Evolutionary conservation across 2,329 filamentous ascomycete genomes (phyloP).

Genomic region (Karstenula rhodostoma): DNA sequence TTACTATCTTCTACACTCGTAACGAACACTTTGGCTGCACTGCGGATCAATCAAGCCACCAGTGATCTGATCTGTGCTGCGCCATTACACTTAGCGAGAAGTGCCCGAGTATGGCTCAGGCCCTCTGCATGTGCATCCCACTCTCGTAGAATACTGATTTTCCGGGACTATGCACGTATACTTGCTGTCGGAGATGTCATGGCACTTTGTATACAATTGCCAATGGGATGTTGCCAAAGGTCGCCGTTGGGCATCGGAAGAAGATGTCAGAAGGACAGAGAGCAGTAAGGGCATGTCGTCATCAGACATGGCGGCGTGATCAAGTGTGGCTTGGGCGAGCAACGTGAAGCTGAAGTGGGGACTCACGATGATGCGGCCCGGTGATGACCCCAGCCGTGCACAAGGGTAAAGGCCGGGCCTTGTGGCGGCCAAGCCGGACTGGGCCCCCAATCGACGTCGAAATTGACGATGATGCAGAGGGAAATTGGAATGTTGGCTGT

Average conservation of each 20-base stretch:
- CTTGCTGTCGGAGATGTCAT: too few relatives aligned
- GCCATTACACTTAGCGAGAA: too few relatives aligned
- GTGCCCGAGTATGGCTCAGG: too few relatives aligned
- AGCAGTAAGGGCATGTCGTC: constrained; percentile 11
- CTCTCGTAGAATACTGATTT: too few relatives aligned
- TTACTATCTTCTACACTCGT: too few relatives aligned
- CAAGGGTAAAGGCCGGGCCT: neutral
- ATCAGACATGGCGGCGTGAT: constrained; percentile 6
- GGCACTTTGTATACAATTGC: neutral
- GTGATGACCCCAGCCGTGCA: neutral
- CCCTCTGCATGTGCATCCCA: too few relatives aligned
- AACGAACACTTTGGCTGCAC: too few relatives aligned
- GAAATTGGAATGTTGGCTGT: constrained; percentile 1
- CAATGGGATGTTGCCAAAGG: neutral
- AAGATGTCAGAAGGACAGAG: constrained; percentile 4
- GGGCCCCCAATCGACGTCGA: neutral
- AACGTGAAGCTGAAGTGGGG: constrained; percentile 3
- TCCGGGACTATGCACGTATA: too few relatives aligned
- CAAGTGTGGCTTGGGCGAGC: constrained; percentile 10
- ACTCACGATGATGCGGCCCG: constrained; percentile 8
- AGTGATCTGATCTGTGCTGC: too few relatives aligned
- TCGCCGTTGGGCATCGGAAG: neutral
- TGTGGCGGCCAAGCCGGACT: neutral
- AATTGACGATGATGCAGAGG: neutral
- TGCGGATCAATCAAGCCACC: too few relatives aligned